Evolutionary conservation across 163 green algal species (phyloP).

Genomic region (Scenedesmus sp.): DNA sequence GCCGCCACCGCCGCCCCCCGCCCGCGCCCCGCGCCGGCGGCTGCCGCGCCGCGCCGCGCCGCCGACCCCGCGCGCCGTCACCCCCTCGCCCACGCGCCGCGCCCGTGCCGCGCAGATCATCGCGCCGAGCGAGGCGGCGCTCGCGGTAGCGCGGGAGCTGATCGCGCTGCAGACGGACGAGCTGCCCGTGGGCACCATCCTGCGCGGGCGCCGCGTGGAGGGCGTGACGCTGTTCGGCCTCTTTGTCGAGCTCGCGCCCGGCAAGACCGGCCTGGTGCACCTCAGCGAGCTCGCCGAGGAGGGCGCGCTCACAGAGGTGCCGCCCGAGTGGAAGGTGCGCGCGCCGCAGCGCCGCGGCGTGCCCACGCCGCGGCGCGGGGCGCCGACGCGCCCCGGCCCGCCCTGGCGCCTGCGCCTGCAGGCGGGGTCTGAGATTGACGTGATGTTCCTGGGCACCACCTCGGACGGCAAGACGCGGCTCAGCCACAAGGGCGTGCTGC

Average conservation of each 20-base stretch:
- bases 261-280: slow-evolving; percentile 78
- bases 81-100: too few species aligned
- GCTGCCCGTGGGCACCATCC: slow-evolving; percentile 36
- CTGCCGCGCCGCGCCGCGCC: too few species aligned
- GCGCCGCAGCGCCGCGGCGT: neutral
- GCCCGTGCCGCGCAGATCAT: slow-evolving; percentile 7
- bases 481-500: slow-evolving; percentile 9
- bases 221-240: slow-evolving; percentile 67
- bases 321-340: slow-evolving; percentile 20
- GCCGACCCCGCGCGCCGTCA: too few species aligned
- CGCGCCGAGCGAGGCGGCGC: neutral
- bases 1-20: too few species aligned
- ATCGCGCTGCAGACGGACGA: slow-evolving; percentile 28
- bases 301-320: slow-evolving; percentile 3
- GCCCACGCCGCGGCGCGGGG: neutral
- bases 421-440: slow-evolving; percentile 62
- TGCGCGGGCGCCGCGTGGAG: slow-evolving; percentile 45
- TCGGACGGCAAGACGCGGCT: slow-evolving; percentile 47
- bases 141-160: neutral
- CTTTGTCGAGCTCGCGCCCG: slow-evolving; percentile 81
- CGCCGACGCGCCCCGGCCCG: neutral
- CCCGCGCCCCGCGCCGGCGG: too few species aligned
- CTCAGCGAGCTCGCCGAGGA: slow-evolving; percentile 69
- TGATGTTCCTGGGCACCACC: slow-evolving; percentile 62
- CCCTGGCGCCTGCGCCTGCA: slow-evolving; percentile 12